These are phyloP conservation scores for Diaporthe sp. DNA, from an alignment of 2,329 filamentous ascomycete species.

Conservation along the genomic window DNA sequence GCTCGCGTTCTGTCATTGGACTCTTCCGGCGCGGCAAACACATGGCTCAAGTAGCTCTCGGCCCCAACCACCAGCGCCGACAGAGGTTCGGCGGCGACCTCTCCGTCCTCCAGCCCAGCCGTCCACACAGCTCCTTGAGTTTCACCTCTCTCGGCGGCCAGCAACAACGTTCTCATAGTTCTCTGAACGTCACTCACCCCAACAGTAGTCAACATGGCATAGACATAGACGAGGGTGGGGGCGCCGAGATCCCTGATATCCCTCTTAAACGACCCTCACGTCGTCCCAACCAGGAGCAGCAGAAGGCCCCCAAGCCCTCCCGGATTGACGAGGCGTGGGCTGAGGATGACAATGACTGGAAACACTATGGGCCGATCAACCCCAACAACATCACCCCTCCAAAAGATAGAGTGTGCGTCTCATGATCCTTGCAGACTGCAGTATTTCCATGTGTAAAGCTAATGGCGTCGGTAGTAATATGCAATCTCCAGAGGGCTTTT, in stretches of 20 bases:
- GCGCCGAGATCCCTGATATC: conserved; percentile 22
- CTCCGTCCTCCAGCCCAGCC: not conserved
- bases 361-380: conserved; percentile 3
- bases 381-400: not conserved
- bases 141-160: not conserved
- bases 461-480: not conserved
- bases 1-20: conserved; percentile 23
- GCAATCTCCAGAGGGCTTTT: conserved; percentile 2
- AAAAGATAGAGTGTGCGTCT: conserved; percentile 11
- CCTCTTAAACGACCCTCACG: conserved; percentile 8
- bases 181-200: conserved; percentile 3
- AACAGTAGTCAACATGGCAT: not conserved
- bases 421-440: not conserved
- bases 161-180: not conserved
- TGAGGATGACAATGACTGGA: not conserved
- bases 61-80: conserved; percentile 19
- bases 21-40: conserved; percentile 18
- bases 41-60: conserved; percentile 23
- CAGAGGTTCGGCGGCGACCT: conserved; percentile 9
- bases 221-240: not conserved
- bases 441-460: not conserved
- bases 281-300: not conserved
- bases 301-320: not conserved
- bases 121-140: not conserved
- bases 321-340: not conserved